phyloP scores from a whole-genome alignment of 106 monocot genomes.

The Dioscorea zingiberensis region DNA sequence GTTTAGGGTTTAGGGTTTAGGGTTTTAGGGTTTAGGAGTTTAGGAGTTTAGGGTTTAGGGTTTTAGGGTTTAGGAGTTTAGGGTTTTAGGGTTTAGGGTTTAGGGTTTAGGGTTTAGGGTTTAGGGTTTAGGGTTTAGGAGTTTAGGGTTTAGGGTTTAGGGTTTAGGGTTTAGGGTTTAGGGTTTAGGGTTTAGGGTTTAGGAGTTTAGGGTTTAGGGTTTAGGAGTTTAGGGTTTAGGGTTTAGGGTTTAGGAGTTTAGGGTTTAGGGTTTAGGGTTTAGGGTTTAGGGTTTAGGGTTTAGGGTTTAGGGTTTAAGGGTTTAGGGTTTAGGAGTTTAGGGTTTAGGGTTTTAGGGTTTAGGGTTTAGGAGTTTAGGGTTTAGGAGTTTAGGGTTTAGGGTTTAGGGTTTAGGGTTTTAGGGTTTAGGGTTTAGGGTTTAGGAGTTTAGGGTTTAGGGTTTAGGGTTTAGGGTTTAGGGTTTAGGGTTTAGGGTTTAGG shows the following conservation, averaged over 20 bases:
- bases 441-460: conserved; percentile 9
- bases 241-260: background rate
- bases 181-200: too few species aligned
- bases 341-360: conserved; percentile 20
- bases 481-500: conserved; percentile 15
- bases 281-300: background rate
- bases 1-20: too few species aligned
- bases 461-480: conserved; percentile 16
- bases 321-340: conserved; percentile 13
- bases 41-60: too few species aligned
- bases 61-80: too few species aligned
- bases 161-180: background rate
- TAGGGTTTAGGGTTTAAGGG: background rate
- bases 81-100: background rate
- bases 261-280: conserved; percentile 2
- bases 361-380: conserved; percentile 20
- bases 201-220: background rate
- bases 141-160: background rate
- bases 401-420: conserved; percentile 15
- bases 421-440: conserved; percentile 15
- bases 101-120: conserved; percentile 2
- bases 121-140: background rate
- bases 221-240: background rate
- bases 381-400: conserved; percentile 16
- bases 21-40: too few species aligned